phyloP scores from a whole-genome alignment of 208 protist species.

The Leishmania gerbilli region DNA sequence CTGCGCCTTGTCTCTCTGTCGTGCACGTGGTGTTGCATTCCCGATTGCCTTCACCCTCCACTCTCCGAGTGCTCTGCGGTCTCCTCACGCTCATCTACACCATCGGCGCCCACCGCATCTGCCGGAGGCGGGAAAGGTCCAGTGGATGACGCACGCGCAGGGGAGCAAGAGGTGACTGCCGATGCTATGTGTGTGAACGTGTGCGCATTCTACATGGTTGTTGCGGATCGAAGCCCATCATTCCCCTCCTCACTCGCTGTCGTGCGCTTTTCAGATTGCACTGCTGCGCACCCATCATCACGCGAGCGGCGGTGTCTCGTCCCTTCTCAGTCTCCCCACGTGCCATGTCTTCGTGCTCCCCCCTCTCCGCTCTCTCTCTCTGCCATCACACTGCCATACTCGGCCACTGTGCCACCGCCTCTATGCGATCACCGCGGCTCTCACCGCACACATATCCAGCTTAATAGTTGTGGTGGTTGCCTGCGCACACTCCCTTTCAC shows the following conservation, averaged over 20 bases:
- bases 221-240: background rate
- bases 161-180: background rate
- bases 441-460: background rate
- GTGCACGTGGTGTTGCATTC: background rate
- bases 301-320: background rate
- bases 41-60: background rate
- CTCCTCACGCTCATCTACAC: background rate
- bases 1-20: background rate
- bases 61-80: background rate
- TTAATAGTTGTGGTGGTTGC: background rate
- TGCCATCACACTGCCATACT: background rate
- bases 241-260: background rate
- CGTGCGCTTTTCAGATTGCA: background rate
- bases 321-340: background rate
- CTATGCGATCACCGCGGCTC: background rate
- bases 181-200: background rate
- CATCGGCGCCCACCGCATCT: background rate
- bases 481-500: background rate
- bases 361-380: background rate
- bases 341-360: background rate
- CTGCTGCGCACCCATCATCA: background rate
- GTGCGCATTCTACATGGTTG: background rate
- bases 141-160: background rate
- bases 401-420: no score
- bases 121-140: background rate